Evolutionary conservation across 495 filamentous ascomycete genomes (phyloP), one percentile per base, ranked within the genome.

Genomic region (Patellaria atrata): DNA sequence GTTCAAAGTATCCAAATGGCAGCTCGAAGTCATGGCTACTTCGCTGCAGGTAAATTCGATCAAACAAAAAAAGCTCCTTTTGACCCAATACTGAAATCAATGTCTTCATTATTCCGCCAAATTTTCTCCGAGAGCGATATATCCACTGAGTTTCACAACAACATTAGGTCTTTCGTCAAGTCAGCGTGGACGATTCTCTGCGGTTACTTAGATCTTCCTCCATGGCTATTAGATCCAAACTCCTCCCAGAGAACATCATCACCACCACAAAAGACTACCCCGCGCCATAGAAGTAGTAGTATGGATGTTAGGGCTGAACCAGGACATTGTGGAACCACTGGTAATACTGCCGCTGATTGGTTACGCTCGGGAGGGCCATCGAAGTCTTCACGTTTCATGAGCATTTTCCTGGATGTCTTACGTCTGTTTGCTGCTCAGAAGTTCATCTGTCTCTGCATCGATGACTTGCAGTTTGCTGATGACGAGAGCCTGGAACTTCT

Each of bases 121-220:
- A 84, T 91, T 5, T 92, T 87, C 60, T 86, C 82, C 0, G 84
- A 94, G 51, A 76, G 75, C 34, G 80, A 92, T 56, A 77, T 86
- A 2, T 74, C 75, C 2, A 91, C 79, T 0, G 67, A 78, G 3
- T 89, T 91, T 45, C 85, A 94, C 40, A 69, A 79, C 35, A 65
- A 64, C 30, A 56, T 94, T 12, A 74, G 81, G 37, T 62, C 69
- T 14, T 79, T 79, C 35, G 67, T 87, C 29, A 71, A 73, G 12
- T 73, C 79, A 3, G 68, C 82, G 38, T 94, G 84, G 84, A 66
- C 75, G 5, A 68, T 75, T 28, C 65, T 92, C 23, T 77, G 84
- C 48, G 70, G 68, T 30, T 70, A 85, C 30, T 60, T 94, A 10
- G 81, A 78, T 30, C 64, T 94, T 7, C 85, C 85, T 1, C 78